Evolutionary conservation across 768 basidiomycete species (phyloP).

Genomic region (Tylopilus cervinicoccineus): DNA sequence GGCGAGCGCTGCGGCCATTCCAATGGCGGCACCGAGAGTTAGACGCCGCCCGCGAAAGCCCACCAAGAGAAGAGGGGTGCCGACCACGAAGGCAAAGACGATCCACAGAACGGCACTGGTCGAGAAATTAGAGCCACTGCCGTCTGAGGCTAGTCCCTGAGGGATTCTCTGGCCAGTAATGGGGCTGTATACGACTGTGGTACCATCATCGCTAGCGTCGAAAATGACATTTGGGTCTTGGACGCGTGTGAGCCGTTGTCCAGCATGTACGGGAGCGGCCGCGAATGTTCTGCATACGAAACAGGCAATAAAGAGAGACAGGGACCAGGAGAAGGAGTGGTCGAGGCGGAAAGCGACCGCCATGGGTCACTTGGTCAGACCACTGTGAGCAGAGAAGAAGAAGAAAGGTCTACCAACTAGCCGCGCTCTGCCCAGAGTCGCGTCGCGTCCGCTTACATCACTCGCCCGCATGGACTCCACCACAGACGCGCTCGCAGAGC

Average conservation of each 20-base stretch:
- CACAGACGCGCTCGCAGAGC: conserved; percentile 38
- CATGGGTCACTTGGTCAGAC: conserved; percentile 22
- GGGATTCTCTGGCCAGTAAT: conserved; percentile 39
- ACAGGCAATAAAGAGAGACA: conserved; percentile 13
- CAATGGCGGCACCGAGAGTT: conserved; percentile 52
- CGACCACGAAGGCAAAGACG: conserved; percentile 46
- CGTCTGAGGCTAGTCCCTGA: conserved; percentile 58
- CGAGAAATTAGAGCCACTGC: conserved; percentile 48
- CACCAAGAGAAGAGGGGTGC: conserved; percentile 49
- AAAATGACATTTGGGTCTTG: conserved; percentile 31
- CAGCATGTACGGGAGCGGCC: conserved; percentile 1
- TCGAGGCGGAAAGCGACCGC: conserved; percentile 19
- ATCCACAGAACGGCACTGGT: conserved; percentile 57
- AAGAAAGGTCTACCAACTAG: no score
- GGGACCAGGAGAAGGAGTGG: conserved; percentile 15
- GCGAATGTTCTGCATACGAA: conserved; percentile 10
- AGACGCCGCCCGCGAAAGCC: conserved; percentile 57
- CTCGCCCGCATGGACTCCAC: neutral
- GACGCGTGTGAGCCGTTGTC: conserved; percentile 20
- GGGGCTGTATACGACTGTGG: conserved; percentile 42
- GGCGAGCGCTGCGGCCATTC: conserved; percentile 45
- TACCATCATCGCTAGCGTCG: conserved; percentile 28
- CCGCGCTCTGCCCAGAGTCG: no score
- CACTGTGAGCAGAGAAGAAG: conserved; percentile 7
- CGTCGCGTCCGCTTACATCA: no score